These are phyloP conservation scores for Daedaleopsis sinensis DNA, from an alignment of 768 basidiomycete genomes.

Conservation along the genomic window DNA sequence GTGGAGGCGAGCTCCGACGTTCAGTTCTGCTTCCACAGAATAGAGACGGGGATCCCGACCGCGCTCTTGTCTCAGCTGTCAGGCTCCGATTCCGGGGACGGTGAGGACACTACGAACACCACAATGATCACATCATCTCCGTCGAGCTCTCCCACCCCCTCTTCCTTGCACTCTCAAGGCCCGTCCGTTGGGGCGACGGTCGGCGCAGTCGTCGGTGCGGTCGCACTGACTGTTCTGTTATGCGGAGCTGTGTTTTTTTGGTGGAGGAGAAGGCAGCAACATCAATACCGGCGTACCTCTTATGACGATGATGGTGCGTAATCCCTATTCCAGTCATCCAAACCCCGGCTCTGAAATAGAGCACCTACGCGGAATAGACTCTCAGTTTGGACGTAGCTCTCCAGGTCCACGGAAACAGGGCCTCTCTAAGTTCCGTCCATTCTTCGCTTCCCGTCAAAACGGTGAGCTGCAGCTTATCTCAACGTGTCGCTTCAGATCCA, in stretches of 20 bases:
- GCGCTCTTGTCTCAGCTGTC: not conserved
- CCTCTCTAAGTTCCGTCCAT: too few species aligned
- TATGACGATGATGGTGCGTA: not conserved
- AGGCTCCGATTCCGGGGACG: too few species aligned
- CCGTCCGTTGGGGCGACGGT: not conserved
- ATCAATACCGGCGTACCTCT: not conserved
- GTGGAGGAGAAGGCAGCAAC: not conserved
- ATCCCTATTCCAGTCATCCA: too few species aligned
- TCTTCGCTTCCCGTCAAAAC: too few species aligned
- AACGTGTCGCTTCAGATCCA: too few species aligned
- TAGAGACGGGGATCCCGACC: not conserved
- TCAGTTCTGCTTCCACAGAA: slow-evolving; percentile 3
- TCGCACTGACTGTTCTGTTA: not conserved
- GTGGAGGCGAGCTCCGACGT: not conserved
- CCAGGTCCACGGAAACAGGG: too few species aligned
- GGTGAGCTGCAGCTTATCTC: too few species aligned
- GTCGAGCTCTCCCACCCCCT: not conserved
- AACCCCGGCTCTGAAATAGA: too few species aligned
- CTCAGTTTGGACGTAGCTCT: too few species aligned
- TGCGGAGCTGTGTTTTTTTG: not conserved
- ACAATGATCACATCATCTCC: not conserved
- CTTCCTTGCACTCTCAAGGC: too few species aligned
- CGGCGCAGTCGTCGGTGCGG: not conserved
- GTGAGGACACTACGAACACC: not conserved
- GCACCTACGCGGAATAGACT: too few species aligned